These are phyloP conservation scores for Colletotrichum magnum DNA, from an alignment of 2,329 filamentous ascomycete species.

Conservation along the genomic window DNA sequence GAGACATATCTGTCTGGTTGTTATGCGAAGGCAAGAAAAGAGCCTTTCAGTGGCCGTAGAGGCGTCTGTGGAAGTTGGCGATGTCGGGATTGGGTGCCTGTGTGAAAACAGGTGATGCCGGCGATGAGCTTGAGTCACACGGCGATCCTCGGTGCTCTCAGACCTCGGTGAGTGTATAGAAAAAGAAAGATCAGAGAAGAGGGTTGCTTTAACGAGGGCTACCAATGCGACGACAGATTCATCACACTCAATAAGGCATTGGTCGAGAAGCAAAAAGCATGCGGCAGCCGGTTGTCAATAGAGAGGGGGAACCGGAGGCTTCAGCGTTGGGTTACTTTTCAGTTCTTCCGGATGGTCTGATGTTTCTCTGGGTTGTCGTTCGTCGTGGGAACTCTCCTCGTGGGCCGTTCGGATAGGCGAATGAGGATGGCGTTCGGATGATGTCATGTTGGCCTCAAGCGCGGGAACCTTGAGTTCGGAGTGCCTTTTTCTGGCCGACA, in stretches of 20 bases:
- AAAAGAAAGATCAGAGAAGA: background rate
- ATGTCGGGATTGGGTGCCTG: background rate
- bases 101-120: background rate
- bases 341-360: slow-evolving; percentile 21
- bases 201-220: slow-evolving; percentile 5
- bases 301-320: background rate
- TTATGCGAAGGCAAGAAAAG: too few species aligned
- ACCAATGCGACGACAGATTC: slow-evolving; percentile 4
- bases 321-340: background rate
- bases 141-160: slow-evolving; percentile 13
- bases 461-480: slow-evolving; percentile 12
- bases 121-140: slow-evolving; percentile 3
- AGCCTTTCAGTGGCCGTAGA: background rate
- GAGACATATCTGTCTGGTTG: slow-evolving; percentile 8
- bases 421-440: slow-evolving; percentile 36
- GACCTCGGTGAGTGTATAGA: background rate
- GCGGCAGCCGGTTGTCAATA: background rate
- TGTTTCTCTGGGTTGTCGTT: background rate
- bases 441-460: slow-evolving; percentile 36
- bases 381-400: background rate
- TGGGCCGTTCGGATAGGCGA: too few species aligned
- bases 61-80: background rate
- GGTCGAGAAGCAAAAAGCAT: slow-evolving; percentile 7
- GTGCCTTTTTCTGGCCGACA: background rate
- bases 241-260: background rate